Evolutionary conservation across 169 alveolate species (phyloP), one percentile per base, ranked within the genome.

Genomic region (Perkinsus marinus): DNA sequence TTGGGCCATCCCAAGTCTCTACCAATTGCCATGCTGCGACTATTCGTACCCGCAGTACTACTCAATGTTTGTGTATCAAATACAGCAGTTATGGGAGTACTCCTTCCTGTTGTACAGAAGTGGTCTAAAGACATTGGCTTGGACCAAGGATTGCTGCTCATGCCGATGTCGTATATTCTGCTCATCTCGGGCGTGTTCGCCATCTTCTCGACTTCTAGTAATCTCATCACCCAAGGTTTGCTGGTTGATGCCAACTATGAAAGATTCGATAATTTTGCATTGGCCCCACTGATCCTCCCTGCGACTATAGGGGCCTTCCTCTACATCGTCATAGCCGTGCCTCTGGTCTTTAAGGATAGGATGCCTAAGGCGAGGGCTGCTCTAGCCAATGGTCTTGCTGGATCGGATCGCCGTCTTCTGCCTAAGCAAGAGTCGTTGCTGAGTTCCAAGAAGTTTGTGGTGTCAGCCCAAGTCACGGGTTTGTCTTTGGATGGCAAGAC

Each of bases 91-190:
- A 90, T 90, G 91, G 38, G 79, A 10, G 57, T 90, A 26, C 68
- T 90, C 79, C 43, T 90, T 68, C 91, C 91, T 38, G 57, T 90
- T 69, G n/a, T 90, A 10, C 79, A 90, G 91, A 90, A 90, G 39
- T 90, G 91, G 91, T 39, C 69, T n/a, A 10, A 39, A 39, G 91
- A 90, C 69, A 39, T 90, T 9, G 91, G 91, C 30, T n/a, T 39
- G 13, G 43, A 43, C 30, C 43, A 90, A 22, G 57, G 57, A 39
- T n/a, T 90, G 79, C 39, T 90, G 6, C 69, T 90, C 43, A 90
- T 90, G 91, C 91, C 91, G 7, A 10, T 90, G 69, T 41, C 79
- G 36, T 90, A 39, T 47, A n/a, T 39, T n/a, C 46, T 90, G 39
- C 69, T 90, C 41, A 90, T 90, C 39, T 90, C 91, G 39, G 91